These are phyloP conservation scores for Plantago ovata DNA, from an alignment of 257 asterid species.

Conservation along the genomic window DNA sequence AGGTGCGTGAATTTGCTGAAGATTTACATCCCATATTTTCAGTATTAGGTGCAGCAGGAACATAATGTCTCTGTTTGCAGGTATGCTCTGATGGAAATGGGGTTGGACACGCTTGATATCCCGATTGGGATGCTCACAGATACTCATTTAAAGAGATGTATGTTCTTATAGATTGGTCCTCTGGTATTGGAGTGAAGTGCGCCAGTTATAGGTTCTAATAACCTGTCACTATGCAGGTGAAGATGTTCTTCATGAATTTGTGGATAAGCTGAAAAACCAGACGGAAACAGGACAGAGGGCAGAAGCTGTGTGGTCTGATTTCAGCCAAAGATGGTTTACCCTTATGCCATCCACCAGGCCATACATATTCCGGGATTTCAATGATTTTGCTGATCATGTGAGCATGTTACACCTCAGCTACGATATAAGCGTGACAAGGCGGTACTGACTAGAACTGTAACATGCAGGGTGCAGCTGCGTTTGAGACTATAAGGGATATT, in stretches of 20 bases:
- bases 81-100: constrained; percentile 90
- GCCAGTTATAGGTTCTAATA: background rate
- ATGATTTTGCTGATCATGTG: constrained; percentile 72
- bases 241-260: constrained; percentile 37
- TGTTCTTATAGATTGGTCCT: background rate
- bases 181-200: no score
- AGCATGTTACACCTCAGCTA: constrained; percentile 11
- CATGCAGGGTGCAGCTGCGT: constrained; percentile 67
- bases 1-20: constrained; percentile 30
- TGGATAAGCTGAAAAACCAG: constrained; percentile 22
- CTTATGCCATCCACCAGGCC: constrained; percentile 76
- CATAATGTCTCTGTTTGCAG: constrained; percentile 22
- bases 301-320: constrained; percentile 54
- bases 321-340: constrained; percentile 70
- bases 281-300: constrained; percentile 26
- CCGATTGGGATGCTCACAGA: constrained; percentile 85
- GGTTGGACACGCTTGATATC: constrained; percentile 61
- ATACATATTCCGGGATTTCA: constrained; percentile 38
- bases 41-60: no score
- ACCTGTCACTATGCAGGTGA: constrained; percentile 45
- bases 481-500: constrained; percentile 73
- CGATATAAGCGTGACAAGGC: background rate
- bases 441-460: background rate
- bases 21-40: background rate
- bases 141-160: constrained; percentile 64